These are phyloP conservation scores for Hyaloscypha variabilis DNA, from an alignment of 495 filamentous ascomycete genomes.

Conservation along the genomic window DNA sequence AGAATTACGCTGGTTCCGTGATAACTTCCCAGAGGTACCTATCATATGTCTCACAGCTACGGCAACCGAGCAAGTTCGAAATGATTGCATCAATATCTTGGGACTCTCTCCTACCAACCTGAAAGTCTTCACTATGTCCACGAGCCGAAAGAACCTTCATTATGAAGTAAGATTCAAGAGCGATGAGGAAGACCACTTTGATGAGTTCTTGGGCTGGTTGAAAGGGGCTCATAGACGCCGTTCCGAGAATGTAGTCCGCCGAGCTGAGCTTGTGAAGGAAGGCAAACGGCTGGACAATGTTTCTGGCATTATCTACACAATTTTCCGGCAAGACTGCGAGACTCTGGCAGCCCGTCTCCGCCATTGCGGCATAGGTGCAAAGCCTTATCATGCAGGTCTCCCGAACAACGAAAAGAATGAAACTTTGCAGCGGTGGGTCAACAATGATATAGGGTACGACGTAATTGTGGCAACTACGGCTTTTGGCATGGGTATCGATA, in stretches of 20 bases:
- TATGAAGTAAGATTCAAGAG: conserved; percentile 88
- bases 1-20: conserved; percentile 84
- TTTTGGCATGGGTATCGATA: conserved; percentile 98
- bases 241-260: conserved; percentile 44
- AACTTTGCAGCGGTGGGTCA: conserved; percentile 72
- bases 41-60: conserved; percentile 92
- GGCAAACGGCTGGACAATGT: conserved; percentile 63
- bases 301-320: conserved; percentile 88
- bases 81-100: conserved; percentile 78
- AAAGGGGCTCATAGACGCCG: conserved; percentile 68
- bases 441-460: conserved; percentile 73
- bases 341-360: conserved; percentile 66
- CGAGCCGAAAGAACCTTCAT: conserved; percentile 82
- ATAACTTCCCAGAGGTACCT: conserved; percentile 77
- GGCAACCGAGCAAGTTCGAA: conserved; percentile 75
- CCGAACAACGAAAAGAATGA: conserved; percentile 63
- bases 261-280: conserved; percentile 48
- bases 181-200: conserved; percentile 71
- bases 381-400: conserved; percentile 72
- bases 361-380: conserved; percentile 64
- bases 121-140: conserved; percentile 79
- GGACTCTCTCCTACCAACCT: conserved; percentile 61
- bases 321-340: conserved; percentile 77
- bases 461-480: conserved; percentile 94
- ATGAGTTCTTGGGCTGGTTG: conserved; percentile 74